phyloP scores from a whole-genome alignment of 805 yeast genomes.

The Candida coquimbonensis region DNA sequence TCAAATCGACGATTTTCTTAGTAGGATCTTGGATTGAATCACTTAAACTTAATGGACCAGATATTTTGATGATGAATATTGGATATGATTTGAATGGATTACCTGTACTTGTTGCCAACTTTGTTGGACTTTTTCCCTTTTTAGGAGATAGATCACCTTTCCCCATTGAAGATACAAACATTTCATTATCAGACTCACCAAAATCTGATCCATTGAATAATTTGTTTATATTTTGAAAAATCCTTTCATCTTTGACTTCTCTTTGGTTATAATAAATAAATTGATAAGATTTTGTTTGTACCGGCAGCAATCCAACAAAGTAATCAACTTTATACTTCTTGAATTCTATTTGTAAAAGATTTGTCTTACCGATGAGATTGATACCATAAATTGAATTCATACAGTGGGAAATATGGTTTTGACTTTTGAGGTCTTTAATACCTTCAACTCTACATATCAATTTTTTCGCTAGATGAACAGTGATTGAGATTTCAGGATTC shows the following conservation, averaged over 20 bases:
- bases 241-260: constrained; percentile 4
- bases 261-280: constrained; percentile 39
- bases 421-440: not conserved
- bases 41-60: constrained; percentile 22
- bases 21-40: constrained; percentile 37
- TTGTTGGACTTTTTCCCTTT: constrained; percentile 17
- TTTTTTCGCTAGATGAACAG: constrained; percentile 1
- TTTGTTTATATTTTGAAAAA: constrained; percentile 20
- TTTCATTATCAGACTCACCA: constrained; percentile 10
- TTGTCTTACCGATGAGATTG: constrained; percentile 16
- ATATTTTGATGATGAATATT: constrained; percentile 29
- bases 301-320: constrained; percentile 31
- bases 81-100: constrained; percentile 32
- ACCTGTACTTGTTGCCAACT: constrained; percentile 22
- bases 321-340: constrained; percentile 28
- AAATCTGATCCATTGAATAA: constrained; percentile 21
- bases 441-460: constrained; percentile 7
- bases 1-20: constrained; percentile 25
- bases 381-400: constrained; percentile 28
- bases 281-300: constrained; percentile 34
- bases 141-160: constrained; percentile 16
- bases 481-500: constrained; percentile 20
- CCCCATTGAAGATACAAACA: constrained; percentile 12
- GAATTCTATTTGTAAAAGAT: constrained; percentile 23
- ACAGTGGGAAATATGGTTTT: constrained; percentile 11